These are phyloP conservation scores for Mucor velutinosus DNA, from an alignment of 371 early-diverging fungal species.

Conservation along the genomic window DNA sequence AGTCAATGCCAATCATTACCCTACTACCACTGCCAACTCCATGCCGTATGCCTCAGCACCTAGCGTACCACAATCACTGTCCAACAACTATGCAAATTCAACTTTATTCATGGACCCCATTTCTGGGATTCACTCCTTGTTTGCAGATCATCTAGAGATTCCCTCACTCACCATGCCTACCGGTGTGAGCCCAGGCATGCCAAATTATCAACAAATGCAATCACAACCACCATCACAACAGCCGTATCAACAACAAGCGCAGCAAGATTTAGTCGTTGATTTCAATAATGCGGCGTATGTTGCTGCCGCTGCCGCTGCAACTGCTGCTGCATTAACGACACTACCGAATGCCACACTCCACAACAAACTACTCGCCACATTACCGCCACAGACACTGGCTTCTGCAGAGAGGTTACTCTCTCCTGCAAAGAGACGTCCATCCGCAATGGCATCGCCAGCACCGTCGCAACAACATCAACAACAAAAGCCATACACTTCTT, in stretches of 20 bases:
- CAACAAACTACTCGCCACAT: constrained; percentile 38
- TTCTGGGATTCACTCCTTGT: constrained; percentile 2
- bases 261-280: constrained; percentile 4
- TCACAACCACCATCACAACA: background rate
- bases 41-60: background rate
- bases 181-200: background rate
- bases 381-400: constrained; percentile 39
- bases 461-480: constrained; percentile 1
- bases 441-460: background rate
- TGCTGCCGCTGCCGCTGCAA: constrained; percentile 8
- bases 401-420: constrained; percentile 39
- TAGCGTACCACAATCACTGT: background rate
- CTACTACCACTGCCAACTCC: background rate
- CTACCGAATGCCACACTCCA: constrained; percentile 34
- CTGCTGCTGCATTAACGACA: constrained; percentile 10
- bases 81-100: background rate
- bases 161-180: background rate
- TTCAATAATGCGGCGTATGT: constrained; percentile 9
- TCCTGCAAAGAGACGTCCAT: constrained; percentile 8
- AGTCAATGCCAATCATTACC: background rate
- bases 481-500: background rate
- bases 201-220: background rate
- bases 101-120: background rate
- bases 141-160: background rate
- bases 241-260: background rate